Percentiles rank a stretch among this genome's conserved stretches.
phyloP scores from a whole-genome alignment of 2,329 filamentous ascomycete species.

The Aspergillus clavatus region DNA sequence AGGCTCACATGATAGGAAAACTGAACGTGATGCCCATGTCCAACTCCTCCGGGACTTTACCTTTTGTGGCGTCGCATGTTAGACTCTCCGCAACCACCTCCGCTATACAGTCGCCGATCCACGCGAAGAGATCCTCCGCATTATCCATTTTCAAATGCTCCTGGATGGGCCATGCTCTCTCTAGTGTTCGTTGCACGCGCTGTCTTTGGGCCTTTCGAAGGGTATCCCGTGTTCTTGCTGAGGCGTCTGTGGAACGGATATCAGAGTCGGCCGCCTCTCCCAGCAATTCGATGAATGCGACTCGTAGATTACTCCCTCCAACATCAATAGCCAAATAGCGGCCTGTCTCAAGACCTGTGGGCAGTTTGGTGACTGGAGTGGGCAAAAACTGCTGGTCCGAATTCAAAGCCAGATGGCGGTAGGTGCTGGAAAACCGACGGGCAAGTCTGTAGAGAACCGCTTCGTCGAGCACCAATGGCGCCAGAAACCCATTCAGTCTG shows the following conservation, averaged over 20 bases:
- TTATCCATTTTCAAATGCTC: constrained; percentile 60
- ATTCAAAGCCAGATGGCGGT: constrained; percentile 40
- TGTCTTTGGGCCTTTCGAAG: constrained; percentile 46
- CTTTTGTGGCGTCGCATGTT: constrained; percentile 36
- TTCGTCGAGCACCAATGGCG: constrained; percentile 40
- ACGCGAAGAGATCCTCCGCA: constrained; percentile 69
- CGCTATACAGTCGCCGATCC: constrained; percentile 74
- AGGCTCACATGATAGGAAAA: constrained; percentile 46
- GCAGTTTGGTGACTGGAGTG: constrained; percentile 44
- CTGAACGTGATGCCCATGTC: constrained; percentile 49
- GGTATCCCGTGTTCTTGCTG: constrained; percentile 39
- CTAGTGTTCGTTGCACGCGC: constrained; percentile 43
- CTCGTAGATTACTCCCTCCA: constrained; percentile 52
- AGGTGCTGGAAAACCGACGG: constrained; percentile 43
- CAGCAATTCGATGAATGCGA: constrained; percentile 52
- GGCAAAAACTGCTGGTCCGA: constrained; percentile 46
- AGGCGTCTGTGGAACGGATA: constrained; percentile 26
- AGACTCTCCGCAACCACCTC: constrained; percentile 59
- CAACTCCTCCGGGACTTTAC: constrained; percentile 40
- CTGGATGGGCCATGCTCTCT: constrained; percentile 51
- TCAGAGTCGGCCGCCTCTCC: constrained; percentile 40
- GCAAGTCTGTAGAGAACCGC: constrained; percentile 42
- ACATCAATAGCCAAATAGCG: constrained; percentile 55
- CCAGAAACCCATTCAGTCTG: constrained; percentile 38
- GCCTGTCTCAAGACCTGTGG: constrained; percentile 50